Percentiles rank a stretch among this genome's conserved stretches.
phyloP scores from a whole-genome alignment of 306 rosid species.

The Carpinus fangiana region DNA sequence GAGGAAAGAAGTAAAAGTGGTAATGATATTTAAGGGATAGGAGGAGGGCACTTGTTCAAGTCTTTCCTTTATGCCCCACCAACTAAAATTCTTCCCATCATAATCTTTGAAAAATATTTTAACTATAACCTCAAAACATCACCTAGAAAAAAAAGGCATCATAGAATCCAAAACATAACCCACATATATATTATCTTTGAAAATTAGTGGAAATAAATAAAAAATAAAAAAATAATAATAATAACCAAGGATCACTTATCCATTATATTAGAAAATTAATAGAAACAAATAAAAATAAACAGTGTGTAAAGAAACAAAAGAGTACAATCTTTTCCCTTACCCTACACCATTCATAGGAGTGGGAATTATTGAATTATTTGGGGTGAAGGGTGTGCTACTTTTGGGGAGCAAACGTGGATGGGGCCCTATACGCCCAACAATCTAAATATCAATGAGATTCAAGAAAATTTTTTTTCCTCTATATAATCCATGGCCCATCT shows the following conservation, averaged over 20 bases:
- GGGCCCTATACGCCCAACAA: conserved; percentile 60
- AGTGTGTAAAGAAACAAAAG: neutral
- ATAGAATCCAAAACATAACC: no score
- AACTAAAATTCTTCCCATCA: neutral
- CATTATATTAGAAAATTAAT: neutral
- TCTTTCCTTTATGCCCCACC: conserved; percentile 13
- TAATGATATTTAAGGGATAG: conserved; percentile 20
- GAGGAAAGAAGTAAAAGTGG: neutral
- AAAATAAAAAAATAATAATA: no score
- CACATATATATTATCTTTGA: no score
- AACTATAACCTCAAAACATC: neutral
- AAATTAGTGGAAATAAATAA: no score
- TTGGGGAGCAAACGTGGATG: conserved; percentile 93
- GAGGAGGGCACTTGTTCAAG: conserved; percentile 15
- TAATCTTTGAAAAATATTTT: neutral
- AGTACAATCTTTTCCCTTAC: conserved; percentile 1
- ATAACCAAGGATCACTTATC: no score
- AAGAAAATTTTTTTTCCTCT: conserved; percentile 27
- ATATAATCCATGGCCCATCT: conserved; percentile 21
- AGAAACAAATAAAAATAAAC: neutral
- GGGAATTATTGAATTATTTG: conserved; percentile 44
- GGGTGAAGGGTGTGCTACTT: conserved; percentile 67
- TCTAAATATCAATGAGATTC: conserved; percentile 42
- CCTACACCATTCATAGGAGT: conserved; percentile 8
- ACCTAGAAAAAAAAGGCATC: neutral